Base-by-base conservation (phyloP, 1,284 basidiomycete species). In the Golubevia sp. region DNA sequence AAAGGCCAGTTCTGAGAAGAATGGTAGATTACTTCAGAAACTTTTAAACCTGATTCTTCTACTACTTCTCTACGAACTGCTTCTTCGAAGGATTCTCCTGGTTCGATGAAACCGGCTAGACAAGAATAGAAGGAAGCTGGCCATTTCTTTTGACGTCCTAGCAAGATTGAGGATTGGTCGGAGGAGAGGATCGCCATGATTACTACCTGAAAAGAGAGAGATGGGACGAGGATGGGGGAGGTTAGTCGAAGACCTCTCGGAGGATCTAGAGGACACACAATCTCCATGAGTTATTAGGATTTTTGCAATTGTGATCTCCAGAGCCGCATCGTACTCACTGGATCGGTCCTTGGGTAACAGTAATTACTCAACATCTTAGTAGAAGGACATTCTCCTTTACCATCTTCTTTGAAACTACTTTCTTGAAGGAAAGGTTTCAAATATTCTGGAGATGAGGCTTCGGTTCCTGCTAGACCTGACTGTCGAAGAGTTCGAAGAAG, bases 61-160 rank as follows among this genome's bases (percentile, higher is more conserved):
- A 93, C 91, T 74, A 97, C 91, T 84, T 98, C 96, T 30, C 96
- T 88, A 66, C 89, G 88, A 18, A 98, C 94, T 0, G 94, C 91
- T 73, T 98, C 95, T 84, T 99, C 96, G 69, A 98, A 91, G 0
- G 91, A 90, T 84, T 97, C 94, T n/a, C 91, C 94, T 1, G 93
- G 92, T 82, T 97, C 94, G 60, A 80, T n/a, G 48, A 70, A 64
- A 24, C 56, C 62, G 23, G 54, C 58, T 20, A 52, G 50, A 53
- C 55, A 60, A 34, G 64, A 79, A 58, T 71, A 74, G 54, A 81
- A 73, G 2, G 67, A 73, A 11, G 50, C 30, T 38, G 60, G 58
- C 86, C 90, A 72, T 77, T 91, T 92, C 69, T 91, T 92, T 61
- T 85, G 84, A 71, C 93, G 86, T 2, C 96, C 96, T 6, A 99